phyloP scores from a whole-genome alignment of 2,329 filamentous ascomycete genomes.

The Epichloe festucae region DNA sequence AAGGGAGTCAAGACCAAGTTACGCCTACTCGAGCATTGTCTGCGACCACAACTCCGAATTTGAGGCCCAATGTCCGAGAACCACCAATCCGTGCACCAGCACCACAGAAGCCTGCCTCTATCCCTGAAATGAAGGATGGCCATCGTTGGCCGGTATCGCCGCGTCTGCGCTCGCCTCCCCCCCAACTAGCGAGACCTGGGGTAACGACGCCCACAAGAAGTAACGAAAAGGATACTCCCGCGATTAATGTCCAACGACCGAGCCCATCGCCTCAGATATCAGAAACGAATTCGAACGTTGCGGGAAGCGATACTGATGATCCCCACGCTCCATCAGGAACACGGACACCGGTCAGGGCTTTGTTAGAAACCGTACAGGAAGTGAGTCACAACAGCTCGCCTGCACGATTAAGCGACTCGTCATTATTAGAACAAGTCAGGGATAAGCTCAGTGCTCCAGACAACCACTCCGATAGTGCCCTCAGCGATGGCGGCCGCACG shows the following conservation, averaged over 20 bases:
- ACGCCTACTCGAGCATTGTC: constrained; percentile 56
- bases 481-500: constrained; percentile 26
- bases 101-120: constrained; percentile 46
- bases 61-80: constrained; percentile 50
- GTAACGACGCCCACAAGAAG: constrained; percentile 28
- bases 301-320: constrained; percentile 43
- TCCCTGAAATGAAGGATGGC: constrained; percentile 39
- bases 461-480: constrained; percentile 28
- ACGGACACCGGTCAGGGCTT: constrained; percentile 47
- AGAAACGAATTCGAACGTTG: constrained; percentile 22
- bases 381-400: constrained; percentile 67
- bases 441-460: constrained; percentile 32
- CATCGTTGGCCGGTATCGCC: constrained; percentile 69
- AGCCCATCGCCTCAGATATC: constrained; percentile 33
- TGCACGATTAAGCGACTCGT: constrained; percentile 30
- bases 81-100: constrained; percentile 45
- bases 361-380: constrained; percentile 85
- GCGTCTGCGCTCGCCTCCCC: constrained; percentile 61
- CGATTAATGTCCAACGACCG: constrained; percentile 40
- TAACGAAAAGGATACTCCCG: constrained; percentile 36
- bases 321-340: constrained; percentile 34
- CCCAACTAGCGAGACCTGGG: constrained; percentile 35
- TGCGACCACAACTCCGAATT: constrained; percentile 51
- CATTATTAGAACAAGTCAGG: constrained; percentile 35
- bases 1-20: constrained; percentile 45